Evolutionary conservation across 75 land plant genomes (phyloP), one percentile per base, ranked within the genome.

Genomic region (Isoetes taiwanensis): DNA sequence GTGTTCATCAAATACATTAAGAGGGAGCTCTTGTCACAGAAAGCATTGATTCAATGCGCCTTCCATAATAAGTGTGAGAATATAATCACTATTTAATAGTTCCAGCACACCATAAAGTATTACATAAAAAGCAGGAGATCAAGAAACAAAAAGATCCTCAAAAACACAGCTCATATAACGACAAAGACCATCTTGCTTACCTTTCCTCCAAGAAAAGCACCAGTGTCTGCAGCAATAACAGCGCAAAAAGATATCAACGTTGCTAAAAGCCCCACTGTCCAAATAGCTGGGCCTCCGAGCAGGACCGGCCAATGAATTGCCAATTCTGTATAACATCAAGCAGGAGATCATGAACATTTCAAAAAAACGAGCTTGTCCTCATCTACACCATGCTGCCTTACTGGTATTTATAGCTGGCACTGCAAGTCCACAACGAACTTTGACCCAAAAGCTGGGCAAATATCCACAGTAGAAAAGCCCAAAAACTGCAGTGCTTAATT

Each of bases 381-480:
- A n/a, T n/a, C n/a, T n/a, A n/a, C n/a, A n/a, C n/a, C n/a, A n/a
- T n/a, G n/a, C n/a, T n/a, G n/a, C n/a, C 62, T 26, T 74, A 91
- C 97, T 73, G 5, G 95, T 84, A 64, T 77, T 76, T 34, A 93
- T 39, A 21, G 98, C 85, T 34, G 98, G 98, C 32, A 65, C 96
- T 43, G 83, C 78, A 46, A 84, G 56, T 32, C 82, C 80, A 58
- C 97, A 90, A 21, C 95, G 89, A 39, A 93, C 84, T 62, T 93
- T 93, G 50, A 93, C 79, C 98, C 98, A 93, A 63, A 93, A 93
- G 63, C 89, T 76, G 52, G 98, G 98, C 60, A 93, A 80, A 64
- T 87, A 87, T 17, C 95, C 95, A 63, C 90, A 83, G 59, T 93
- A 93, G 64, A 93, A 93, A 23, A 93, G 59, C 32, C 98, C 95